Evolutionary conservation across 306 rosid genomes (phyloP), one percentile per base, ranked within the genome.

Genomic region (Erythrophleum fordii): DNA sequence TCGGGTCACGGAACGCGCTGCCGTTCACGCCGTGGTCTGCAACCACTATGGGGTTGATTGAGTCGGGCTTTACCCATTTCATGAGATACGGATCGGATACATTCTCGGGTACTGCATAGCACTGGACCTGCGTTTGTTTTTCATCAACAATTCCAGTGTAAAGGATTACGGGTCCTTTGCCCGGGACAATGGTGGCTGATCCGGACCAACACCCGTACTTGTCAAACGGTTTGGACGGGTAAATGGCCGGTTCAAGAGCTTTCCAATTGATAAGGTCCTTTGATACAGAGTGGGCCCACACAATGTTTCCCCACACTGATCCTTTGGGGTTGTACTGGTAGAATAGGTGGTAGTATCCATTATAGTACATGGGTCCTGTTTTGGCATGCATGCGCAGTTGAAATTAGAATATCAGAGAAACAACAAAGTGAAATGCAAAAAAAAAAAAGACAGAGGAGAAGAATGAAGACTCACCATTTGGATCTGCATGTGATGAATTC

Each of bases 321-420:
- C 99, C 99, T 6, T 90, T 85, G 2, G 99, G 98, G 13, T 95
- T 95, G 85, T 91, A 93, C 14, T 95, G 99, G 37, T 95, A 95
- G 86, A 95, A 95, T 0, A 95, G 23, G 52, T 95, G 98, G 69
- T 95, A 93, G n/a, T 74, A 0, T 77, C 98, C 99, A 2, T 88
- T 87, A 72, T 56, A 93, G 48, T 65, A 88, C 97, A 95, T 89
- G 1, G 99, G 98, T 25, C 90, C 99, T 95, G 85, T 23, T 76
- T 17, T 3, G 44, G 46, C 44, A 64, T 31, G 20, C 35, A 14
- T 9, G 7, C 14, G 14, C 69, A 8, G 0, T 12, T 5, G 42
- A 39, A 39, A 39, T 5, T 31, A 31, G 42, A 37, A 26, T 28
- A 34, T 61, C 68, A 29, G 12, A 61, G 42, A 61, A 61, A 14